Base-by-base conservation (phyloP, 2,329 filamentous ascomycete genomes). In the Calonectria multiphialidica region DNA sequence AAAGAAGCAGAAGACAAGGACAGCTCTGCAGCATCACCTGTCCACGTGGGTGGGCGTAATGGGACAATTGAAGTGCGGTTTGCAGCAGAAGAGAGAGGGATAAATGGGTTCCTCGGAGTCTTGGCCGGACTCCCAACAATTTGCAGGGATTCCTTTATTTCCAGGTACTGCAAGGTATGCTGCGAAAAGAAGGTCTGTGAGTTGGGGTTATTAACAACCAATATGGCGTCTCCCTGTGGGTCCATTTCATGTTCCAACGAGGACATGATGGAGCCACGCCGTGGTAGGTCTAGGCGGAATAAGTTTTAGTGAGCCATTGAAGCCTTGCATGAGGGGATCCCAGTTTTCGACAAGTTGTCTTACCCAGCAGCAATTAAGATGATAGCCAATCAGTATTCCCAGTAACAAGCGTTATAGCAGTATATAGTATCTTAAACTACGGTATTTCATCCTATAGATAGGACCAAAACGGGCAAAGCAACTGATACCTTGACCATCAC, bases 201-300 rank as follows among this genome's bases (percentile, higher is more conserved):
- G 7, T 59, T 59, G 21, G 53, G 53, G 35, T 59, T 59, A 16
- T 33, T 23, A 59, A 59, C 53, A 25, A 40, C 21, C 21, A 59
- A 12, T 12, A 40, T 33, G 3, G 53, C 33, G 10, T 59, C 53
- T 18, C 53, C 53, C 53, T 10, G 53, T 59, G 53, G 53, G 53
- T 59, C 53, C 53, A 59, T 59, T n/a, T 40, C 53, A 30, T 40
- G 35, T 5, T 30, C 12, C 35, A n/a, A 59, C 13, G 53, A 40
- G 13, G 53, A 37, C 53, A 59, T 59, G 53, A 59, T 59, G 53
- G 53, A 40, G 33, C 35, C 53, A 59, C 33, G 53, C 53, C 53
- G 35, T 18, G 35, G 53, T 59, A 25, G 35, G 53, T 59, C 53
- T 40, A 23, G 30, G 16, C 37, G 25, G n/a, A 59, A 40, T 16